Evolutionary conservation across 2,329 filamentous ascomycete species (phyloP).

Genomic region (Neofusicoccum sp.): DNA sequence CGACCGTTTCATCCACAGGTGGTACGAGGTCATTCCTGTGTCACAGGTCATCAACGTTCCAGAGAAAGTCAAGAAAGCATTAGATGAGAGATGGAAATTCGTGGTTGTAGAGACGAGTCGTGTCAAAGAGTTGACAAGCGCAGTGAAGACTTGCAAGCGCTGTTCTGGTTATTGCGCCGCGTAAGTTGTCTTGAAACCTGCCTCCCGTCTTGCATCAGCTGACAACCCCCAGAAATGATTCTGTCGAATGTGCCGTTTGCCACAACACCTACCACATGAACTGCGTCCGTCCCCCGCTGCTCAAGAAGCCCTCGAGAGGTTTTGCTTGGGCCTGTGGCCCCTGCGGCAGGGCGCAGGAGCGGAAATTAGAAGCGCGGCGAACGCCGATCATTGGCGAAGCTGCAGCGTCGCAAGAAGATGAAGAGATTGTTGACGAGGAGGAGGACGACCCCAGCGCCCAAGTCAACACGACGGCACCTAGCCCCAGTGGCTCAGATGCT

Average conservation of each 20-base stretch:
- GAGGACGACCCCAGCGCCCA: constrained; percentile 57
- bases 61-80: constrained; percentile 87
- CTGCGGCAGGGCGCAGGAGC: constrained; percentile 93
- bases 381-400: constrained; percentile 67
- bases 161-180: constrained; percentile 88
- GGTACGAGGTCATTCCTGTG: constrained; percentile 95
- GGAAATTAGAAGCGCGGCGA: constrained; percentile 84
- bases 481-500: constrained; percentile 45
- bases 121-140: constrained; percentile 92
- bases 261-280: constrained; percentile 97
- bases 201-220: constrained; percentile 19
- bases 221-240: constrained; percentile 67
- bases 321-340: constrained; percentile 98
- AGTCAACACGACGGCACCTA: constrained; percentile 46
- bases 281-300: constrained; percentile 85
- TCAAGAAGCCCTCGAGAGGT: constrained; percentile 94
- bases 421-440: constrained; percentile 64
- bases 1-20: constrained; percentile 96
- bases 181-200: constrained; percentile 57
- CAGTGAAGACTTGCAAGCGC: constrained; percentile 92
- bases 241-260: constrained; percentile 95
- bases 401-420: constrained; percentile 59
- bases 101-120: constrained; percentile 91
- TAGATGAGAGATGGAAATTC: constrained; percentile 95
- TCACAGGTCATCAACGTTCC: constrained; percentile 93